These are phyloP conservation scores for Inga laurina DNA, from an alignment of 306 rosid genomes.

Conservation along the genomic window DNA sequence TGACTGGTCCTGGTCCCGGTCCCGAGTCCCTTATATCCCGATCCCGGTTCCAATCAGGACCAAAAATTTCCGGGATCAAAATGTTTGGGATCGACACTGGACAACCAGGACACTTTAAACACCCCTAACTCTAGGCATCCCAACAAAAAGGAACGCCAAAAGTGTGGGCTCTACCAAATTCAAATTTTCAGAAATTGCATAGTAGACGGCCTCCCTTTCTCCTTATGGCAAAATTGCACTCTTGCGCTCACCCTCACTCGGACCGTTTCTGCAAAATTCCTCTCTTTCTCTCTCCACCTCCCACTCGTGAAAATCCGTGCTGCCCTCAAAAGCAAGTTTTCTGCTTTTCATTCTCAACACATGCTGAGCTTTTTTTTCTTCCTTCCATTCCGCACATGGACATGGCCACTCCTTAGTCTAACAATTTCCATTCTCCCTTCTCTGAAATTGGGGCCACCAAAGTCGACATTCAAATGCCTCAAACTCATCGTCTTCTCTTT, in stretches of 20 bases:
- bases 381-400: not conserved
- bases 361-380: not conserved
- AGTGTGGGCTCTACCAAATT: too few relatives aligned
- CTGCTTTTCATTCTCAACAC: constrained; percentile 26
- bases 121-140: too few relatives aligned
- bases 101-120: too few relatives aligned
- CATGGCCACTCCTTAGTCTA: constrained; percentile 19
- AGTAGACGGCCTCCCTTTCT: not conserved
- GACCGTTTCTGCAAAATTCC: not conserved
- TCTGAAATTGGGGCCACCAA: constrained; percentile 5
- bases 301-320: constrained; percentile 14
- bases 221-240: not conserved
- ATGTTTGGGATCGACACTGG: too few relatives aligned
- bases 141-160: too few relatives aligned
- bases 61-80: too few relatives aligned
- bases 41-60: too few relatives aligned
- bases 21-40: too few relatives aligned
- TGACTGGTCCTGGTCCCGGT: too few relatives aligned
- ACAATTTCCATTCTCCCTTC: constrained; percentile 25
- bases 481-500: not conserved
- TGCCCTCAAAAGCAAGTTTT: not conserved
- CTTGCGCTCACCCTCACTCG: too few relatives aligned
- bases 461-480: constrained; percentile 58
- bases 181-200: too few relatives aligned
- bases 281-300: not conserved